Conservation (phyloP, 176 grass and related monocot genomes). For the Neostapfia colusana region DNA sequence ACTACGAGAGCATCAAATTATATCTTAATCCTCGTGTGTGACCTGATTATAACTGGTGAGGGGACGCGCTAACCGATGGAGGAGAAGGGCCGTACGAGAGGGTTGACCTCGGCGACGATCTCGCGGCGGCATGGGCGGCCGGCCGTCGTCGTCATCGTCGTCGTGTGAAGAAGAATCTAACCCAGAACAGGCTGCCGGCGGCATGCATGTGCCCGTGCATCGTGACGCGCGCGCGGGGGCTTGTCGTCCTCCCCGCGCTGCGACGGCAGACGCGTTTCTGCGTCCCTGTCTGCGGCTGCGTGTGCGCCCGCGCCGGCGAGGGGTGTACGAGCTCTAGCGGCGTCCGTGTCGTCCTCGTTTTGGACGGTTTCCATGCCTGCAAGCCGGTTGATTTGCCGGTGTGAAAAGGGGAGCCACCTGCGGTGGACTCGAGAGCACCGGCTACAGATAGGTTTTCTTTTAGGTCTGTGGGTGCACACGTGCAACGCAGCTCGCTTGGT, state of each 20-base stretch:
- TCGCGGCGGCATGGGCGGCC: neutral
- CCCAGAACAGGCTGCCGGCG: no score
- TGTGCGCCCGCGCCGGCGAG: neutral
- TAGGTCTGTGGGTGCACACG: conserved; percentile 1
- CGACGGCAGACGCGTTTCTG: conserved; percentile 21
- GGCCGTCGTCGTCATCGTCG: neutral
- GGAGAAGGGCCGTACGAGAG: neutral
- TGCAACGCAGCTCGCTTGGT: neutral
- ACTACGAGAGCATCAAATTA: neutral
- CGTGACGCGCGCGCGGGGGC: conserved; percentile 29
- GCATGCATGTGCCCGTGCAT: conserved; percentile 20
- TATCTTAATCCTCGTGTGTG: conserved; percentile 25
- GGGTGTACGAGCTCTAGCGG: neutral
- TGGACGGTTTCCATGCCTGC: neutral
- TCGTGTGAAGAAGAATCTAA: conserved; percentile 12
- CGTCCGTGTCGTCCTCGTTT: neutral
- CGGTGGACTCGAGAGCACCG: neutral
- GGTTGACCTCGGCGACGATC: conserved; percentile 41
- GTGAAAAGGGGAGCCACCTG: conserved; percentile 27
- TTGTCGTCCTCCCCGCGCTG: conserved; percentile 5
- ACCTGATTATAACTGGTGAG: no score
- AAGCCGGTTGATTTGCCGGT: neutral
- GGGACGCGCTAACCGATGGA: neutral
- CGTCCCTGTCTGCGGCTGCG: neutral
- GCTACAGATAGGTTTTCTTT: neutral